These are phyloP conservation scores for Fistulinella cinereoalba DNA, from an alignment of 1,284 basidiomycete genomes.

Conservation along the genomic window DNA sequence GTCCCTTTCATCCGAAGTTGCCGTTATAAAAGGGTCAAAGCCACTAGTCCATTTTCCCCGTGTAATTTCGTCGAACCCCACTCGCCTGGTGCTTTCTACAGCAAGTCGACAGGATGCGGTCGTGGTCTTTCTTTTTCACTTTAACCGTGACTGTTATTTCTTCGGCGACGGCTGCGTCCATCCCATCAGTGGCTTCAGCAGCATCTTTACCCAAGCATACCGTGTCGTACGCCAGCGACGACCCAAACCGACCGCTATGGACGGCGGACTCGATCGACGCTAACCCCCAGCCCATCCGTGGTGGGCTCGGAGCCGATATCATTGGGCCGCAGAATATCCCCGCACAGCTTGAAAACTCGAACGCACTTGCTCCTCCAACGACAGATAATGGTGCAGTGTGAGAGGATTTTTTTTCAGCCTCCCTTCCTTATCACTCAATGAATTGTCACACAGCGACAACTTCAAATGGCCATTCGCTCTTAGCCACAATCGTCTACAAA, in stretches of 20 bases:
- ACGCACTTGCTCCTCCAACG: slow-evolving; percentile 49
- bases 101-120: slow-evolving; percentile 20
- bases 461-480: slow-evolving; percentile 61
- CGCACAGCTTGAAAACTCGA: slow-evolving; percentile 47
- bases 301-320: slow-evolving; percentile 38
- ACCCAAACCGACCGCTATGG: slow-evolving; percentile 34
- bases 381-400: slow-evolving; percentile 47
- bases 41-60: neutral
- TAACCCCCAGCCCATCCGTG: slow-evolving; percentile 39
- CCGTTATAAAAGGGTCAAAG: slow-evolving; percentile 23
- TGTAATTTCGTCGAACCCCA: slow-evolving; percentile 19
- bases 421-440: neutral
- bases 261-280: slow-evolving; percentile 19
- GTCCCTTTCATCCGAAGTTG: neutral
- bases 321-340: slow-evolving; percentile 50
- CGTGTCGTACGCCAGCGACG: slow-evolving; percentile 33
- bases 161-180: slow-evolving; percentile 20
- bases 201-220: slow-evolving; percentile 28
- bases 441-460: slow-evolving; percentile 34
- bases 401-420: slow-evolving; percentile 1
- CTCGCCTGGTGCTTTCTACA: slow-evolving; percentile 13
- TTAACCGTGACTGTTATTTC: slow-evolving; percentile 23
- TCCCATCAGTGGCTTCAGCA: slow-evolving; percentile 19
- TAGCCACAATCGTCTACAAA: slow-evolving; percentile 51
- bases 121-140: slow-evolving; percentile 28